phyloP scores from a whole-genome alignment of 2,329 filamentous ascomycete genomes.

The Colletotrichum viniferum region DNA sequence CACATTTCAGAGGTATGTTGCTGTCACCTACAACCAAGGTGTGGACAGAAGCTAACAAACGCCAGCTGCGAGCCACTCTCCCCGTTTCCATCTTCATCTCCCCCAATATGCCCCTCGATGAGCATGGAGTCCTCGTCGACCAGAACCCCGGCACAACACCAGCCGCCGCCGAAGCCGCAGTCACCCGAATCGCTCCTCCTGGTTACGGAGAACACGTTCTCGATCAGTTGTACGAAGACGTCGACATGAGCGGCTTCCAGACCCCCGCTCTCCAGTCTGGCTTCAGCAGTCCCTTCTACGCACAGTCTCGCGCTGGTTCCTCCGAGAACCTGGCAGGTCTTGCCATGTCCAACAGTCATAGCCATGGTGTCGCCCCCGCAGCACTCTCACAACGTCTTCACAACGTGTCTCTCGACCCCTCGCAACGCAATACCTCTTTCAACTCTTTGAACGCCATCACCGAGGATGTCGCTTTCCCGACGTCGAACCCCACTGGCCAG shows the following conservation, averaged over 20 bases:
- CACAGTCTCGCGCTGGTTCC: slow-evolving; percentile 75
- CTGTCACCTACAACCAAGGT: neutral
- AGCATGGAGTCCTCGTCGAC: slow-evolving; percentile 79
- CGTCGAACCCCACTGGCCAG: slow-evolving; percentile 40
- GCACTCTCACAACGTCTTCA: slow-evolving; percentile 71
- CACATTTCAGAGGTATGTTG: slow-evolving; percentile 82
- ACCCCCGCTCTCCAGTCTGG: slow-evolving; percentile 74
- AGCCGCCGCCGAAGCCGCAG: slow-evolving; percentile 53
- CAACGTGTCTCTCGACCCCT: slow-evolving; percentile 62
- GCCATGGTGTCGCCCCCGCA: slow-evolving; percentile 49
- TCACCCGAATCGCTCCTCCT: slow-evolving; percentile 79
- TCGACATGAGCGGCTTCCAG: slow-evolving; percentile 82
- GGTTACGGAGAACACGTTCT: slow-evolving; percentile 89
- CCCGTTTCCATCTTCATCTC: slow-evolving; percentile 96
- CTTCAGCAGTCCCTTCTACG: slow-evolving; percentile 81
- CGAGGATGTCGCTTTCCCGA: slow-evolving; percentile 47
- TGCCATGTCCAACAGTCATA: slow-evolving; percentile 44
- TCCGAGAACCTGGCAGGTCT: slow-evolving; percentile 75
- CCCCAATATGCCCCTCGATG: slow-evolving; percentile 86
- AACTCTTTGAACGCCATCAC: slow-evolving; percentile 48
- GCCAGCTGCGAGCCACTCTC: slow-evolving; percentile 81
- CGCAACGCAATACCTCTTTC: slow-evolving; percentile 50
- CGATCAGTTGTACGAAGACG: slow-evolving; percentile 87
- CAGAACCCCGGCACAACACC: slow-evolving; percentile 58
- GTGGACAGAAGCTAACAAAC: slow-evolving; percentile 10